Percentiles rank a stretch among this genome's conserved stretches.
These are phyloP conservation scores for Oryza coarctata DNA, from an alignment of 176 grass and related monocot genomes.

Conservation along the genomic window DNA sequence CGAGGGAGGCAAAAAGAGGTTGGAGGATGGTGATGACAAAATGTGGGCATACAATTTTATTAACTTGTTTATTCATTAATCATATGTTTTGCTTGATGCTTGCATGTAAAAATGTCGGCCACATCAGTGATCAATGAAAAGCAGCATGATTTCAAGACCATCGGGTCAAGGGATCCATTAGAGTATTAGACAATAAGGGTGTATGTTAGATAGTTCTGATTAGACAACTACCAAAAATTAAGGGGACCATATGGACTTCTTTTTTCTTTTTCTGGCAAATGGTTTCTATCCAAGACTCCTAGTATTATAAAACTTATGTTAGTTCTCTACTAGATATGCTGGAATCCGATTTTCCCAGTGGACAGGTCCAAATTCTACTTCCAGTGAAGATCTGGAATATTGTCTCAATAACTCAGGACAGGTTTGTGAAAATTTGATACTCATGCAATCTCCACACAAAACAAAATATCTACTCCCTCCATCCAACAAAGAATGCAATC, in stretches of 20 bases:
- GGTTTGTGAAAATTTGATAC: neutral
- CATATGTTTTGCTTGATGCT: neutral
- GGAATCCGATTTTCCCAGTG: neutral
- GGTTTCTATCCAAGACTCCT: neutral
- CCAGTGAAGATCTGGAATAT: neutral
- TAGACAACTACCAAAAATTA: neutral
- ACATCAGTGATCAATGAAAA: neutral
- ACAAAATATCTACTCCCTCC: neutral
- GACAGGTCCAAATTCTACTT: neutral
- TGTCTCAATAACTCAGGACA: neutral
- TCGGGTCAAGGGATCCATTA: neutral
- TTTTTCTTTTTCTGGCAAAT: neutral
- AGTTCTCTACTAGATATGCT: neutral
- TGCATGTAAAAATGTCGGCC: neutral
- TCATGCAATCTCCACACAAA: neutral
- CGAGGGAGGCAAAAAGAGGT: no score
- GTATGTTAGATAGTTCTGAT: neutral
- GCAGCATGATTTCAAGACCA: neutral
- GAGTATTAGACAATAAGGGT: neutral
- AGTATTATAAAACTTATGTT: neutral
- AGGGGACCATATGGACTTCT: neutral
- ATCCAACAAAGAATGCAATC: no score
- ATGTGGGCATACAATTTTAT: neutral
- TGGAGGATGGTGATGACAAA: neutral
- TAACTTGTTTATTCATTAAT: neutral